Base-by-base conservation (phyloP, 139 green algal genomes). In the Chlamydomonas schloesseri region DNA sequence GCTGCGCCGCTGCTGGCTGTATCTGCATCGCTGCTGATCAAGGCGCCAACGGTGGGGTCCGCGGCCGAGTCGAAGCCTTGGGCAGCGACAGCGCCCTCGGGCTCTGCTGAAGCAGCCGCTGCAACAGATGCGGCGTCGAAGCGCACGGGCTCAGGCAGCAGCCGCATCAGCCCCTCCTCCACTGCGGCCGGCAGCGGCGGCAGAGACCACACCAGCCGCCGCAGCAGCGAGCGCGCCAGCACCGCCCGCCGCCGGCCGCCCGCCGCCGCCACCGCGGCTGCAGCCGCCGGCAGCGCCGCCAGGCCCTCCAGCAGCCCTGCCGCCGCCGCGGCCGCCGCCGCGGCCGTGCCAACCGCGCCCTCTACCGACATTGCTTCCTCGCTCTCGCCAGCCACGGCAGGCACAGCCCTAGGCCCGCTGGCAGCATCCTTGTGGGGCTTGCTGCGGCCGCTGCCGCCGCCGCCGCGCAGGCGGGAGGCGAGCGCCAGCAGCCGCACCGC, bases 141-240 rank as follows among this genome's bases (percentile, higher is more conserved):
- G 26, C 67, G 18, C 47, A 85, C 17, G 21, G 79, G 67, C 47
- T 68, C 65, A 0, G 79, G 65, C 65, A 85, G 64, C 31, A 85
- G 53, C n/a, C 47, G 15, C 65, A 58, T 8, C 21, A 85, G 46
- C 21, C 67, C 47, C 31, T 20, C n/a, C 67, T 85, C 79, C 65
- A 21, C 79, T 31, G 67, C 9, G 31, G 67, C 31, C 79, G 79
- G 79, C 79, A 85, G 64, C 79, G 79, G 79, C 47, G 79, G 79
- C 50, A 85, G 50, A 10, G 47, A 69, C 47, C n/a, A 57, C 14
- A n/a, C 47, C 29, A 85, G 79, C 1, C 46, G 65, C 10, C 79
- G 65, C 47, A 85, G 47, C 65, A 85, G 79, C 67, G 67, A 50
- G 20, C 64, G 79, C n/a, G 65, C 64, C 42, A 50, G 42, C 42